Evolutionary conservation across 2,329 filamentous ascomycete species (phyloP), one percentile per base, ranked within the genome.

Genomic region (Hymenoscyphus linearis): DNA sequence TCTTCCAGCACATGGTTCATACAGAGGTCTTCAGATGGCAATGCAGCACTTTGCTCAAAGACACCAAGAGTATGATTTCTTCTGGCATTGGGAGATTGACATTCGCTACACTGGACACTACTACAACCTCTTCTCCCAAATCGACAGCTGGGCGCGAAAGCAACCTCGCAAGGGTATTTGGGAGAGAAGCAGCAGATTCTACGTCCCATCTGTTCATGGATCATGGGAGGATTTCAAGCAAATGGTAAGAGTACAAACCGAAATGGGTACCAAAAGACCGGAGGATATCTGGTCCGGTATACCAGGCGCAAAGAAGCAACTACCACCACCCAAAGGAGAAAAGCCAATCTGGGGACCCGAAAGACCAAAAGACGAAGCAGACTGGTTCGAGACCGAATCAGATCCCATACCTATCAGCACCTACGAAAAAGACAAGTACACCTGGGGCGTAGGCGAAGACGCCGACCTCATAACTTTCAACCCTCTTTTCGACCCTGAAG

Each of bases 81-180:
- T 92, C 75, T 96, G 92, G 92, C 90, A 96, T 67, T 96, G 92
- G 90, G 92, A 96, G 74, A 93, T 96, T 87, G 92, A 96, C 70
- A 85, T 93, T 52, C 87, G 91, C 34, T 96, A 96, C 74, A 95
- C 89, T 0, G 91, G 92, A 37, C 91, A 96, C 75, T 93, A 90
- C 77, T 92, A 89, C 66, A 85, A 90, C 64, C 75, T 91, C 22
- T 83, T 93, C 70, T 82, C 85, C 66, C 88, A 88, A 71, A 77
- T 91, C 40, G 82, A 85, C 68, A 76, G 78, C 52, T 95, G 89
- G 88, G 82, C 89, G 16, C 84, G 81, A 65, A 76, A 83, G 54
- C 90, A 95, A 74, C 90, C 90, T 1, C 81, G 90, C 13, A 92
- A 91, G 74, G 87, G 88, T 0, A 79, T 93, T 0, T 95, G 90